These are phyloP conservation scores for Stentor coeruleus DNA, from an alignment of 73 alveolate genomes.

Conservation along the genomic window DNA sequence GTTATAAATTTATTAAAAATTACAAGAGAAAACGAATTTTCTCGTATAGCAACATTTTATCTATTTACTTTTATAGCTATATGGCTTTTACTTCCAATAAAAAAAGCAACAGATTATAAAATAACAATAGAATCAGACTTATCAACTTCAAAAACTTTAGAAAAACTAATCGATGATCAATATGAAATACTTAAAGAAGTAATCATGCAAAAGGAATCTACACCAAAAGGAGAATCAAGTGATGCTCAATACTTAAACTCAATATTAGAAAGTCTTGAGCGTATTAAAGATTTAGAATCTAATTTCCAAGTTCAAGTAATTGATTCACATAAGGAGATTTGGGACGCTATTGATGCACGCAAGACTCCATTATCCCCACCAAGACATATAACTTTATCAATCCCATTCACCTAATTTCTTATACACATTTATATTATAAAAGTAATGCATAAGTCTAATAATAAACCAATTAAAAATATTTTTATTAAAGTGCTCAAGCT, in stretches of 20 bases:
- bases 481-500: too few relatives aligned
- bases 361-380: background rate
- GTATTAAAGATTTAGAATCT: background rate
- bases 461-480: too few relatives aligned
- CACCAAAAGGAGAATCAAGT: background rate
- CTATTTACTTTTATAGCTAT: too few relatives aligned
- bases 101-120: background rate
- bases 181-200: background rate
- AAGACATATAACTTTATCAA: background rate
- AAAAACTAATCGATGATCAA: background rate
- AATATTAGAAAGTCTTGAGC: background rate
- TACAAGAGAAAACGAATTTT: background rate
- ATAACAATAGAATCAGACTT: too few relatives aligned
- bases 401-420: background rate
- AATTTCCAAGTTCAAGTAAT: background rate
- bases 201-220: background rate
- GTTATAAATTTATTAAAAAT: too few relatives aligned
- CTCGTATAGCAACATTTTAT: background rate
- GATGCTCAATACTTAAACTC: background rate
- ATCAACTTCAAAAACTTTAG: background rate
- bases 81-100: background rate
- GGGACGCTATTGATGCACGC: background rate
- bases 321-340: background rate
- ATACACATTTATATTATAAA: too few relatives aligned
- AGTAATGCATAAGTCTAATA: too few relatives aligned